Conservation (phyloP, 116 monocot genomes). For the Dioscorea cayenensis region DNA sequence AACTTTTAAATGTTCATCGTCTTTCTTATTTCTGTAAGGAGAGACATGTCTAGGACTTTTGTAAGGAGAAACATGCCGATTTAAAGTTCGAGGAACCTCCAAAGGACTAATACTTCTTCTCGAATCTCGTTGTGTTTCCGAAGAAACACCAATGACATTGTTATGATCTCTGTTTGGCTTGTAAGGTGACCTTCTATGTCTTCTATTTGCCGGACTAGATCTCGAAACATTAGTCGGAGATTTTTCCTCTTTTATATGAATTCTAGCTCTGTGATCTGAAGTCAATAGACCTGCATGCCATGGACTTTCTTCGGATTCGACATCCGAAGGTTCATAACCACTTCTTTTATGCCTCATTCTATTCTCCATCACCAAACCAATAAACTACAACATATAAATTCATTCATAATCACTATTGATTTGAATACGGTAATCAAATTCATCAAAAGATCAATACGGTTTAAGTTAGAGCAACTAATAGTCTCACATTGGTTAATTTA, state of each 20-base stretch:
- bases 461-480: too few species aligned
- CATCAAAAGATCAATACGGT: too few species aligned
- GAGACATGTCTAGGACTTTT: constrained; percentile 6
- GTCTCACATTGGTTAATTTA: too few species aligned
- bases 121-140: not conserved
- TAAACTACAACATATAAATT: too few species aligned
- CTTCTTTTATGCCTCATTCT: constrained; percentile 10
- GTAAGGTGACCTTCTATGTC: constrained; percentile 26
- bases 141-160: constrained; percentile 3
- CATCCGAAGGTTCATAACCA: constrained; percentile 36
- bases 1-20: not conserved
- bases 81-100: constrained; percentile 3
- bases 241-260: not conserved
- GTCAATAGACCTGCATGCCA: constrained; percentile 14
- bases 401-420: too few species aligned
- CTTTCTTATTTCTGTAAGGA: constrained; percentile 9
- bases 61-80: too few species aligned
- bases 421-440: too few species aligned
- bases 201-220: constrained; percentile 4
- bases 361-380: too few species aligned
- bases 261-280: constrained; percentile 10
- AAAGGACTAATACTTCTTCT: constrained; percentile 11
- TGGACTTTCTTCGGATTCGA: constrained; percentile 32
- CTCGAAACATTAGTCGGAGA: constrained; percentile 4
- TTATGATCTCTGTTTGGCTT: constrained; percentile 2